Evolutionary conservation across 1,139 yeast species (phyloP).

Genomic region (Saccharomyces hybrid): DNA sequence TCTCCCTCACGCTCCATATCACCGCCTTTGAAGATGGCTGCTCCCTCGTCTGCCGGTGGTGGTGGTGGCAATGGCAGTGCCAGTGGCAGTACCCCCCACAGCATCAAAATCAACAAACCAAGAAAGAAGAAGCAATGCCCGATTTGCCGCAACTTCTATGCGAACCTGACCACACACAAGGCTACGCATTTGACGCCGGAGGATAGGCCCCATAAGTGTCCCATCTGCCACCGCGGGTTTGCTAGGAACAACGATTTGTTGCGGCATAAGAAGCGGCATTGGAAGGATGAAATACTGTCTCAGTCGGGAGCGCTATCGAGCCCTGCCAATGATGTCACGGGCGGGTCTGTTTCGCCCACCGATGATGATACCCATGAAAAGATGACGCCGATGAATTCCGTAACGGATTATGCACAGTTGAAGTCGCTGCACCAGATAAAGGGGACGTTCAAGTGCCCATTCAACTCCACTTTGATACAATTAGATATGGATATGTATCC

Average conservation of each 20-base stretch:
- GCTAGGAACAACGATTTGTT: constrained; percentile 84
- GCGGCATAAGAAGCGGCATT: constrained; percentile 77
- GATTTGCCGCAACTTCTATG: constrained; percentile 64
- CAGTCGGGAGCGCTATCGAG: constrained; percentile 6
- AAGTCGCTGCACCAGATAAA: constrained; percentile 28
- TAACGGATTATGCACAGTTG: constrained; percentile 15
- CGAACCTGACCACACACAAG: constrained; percentile 79
- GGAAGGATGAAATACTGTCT: constrained; percentile 51
- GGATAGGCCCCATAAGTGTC: constrained; percentile 70
- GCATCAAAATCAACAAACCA: constrained; percentile 33
- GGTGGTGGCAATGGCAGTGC: background rate
- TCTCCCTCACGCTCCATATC: constrained; percentile 1
- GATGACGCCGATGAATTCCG: background rate
- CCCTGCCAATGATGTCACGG: constrained; percentile 4
- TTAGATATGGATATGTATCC: constrained; percentile 28
- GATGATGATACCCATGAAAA: background rate
- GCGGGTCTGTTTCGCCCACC: constrained; percentile 2
- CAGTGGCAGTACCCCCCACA: constrained; percentile 2
- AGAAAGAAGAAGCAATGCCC: constrained; percentile 81
- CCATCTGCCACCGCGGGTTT: constrained; percentile 73
- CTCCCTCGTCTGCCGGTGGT: background rate
- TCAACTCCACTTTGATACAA: constrained; percentile 27
- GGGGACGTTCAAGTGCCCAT: constrained; percentile 45
- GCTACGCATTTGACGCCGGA: constrained; percentile 72
- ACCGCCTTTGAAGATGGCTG: background rate